These are phyloP conservation scores for Thelephora ganbajun DNA, from an alignment of 768 basidiomycete genomes.

Conservation along the genomic window DNA sequence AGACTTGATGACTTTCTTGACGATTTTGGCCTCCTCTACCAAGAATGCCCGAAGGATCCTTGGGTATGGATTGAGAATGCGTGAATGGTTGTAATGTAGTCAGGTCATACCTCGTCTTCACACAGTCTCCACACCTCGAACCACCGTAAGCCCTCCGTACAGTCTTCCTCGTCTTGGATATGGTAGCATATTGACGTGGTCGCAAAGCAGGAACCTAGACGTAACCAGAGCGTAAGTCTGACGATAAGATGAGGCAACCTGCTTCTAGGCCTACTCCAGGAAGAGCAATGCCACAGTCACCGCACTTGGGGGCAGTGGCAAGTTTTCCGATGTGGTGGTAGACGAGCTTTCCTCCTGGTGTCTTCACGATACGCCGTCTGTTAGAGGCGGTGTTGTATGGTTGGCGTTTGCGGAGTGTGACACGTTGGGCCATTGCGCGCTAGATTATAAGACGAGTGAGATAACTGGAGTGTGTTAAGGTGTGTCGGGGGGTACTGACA, in stretches of 20 bases:
- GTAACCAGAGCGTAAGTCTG: neutral
- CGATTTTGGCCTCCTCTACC: slow-evolving; percentile 99
- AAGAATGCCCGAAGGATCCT: slow-evolving; percentile 98
- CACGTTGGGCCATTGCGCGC: slow-evolving; percentile 85
- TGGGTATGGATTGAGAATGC: neutral
- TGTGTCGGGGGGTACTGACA: too few species aligned
- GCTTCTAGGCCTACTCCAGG: slow-evolving; percentile 61
- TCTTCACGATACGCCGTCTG: slow-evolving; percentile 91
- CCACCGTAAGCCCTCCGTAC: slow-evolving; percentile 95
- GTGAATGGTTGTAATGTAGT: neutral
- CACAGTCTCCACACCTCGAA: slow-evolving; percentile 91
- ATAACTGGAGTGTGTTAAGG: too few species aligned
- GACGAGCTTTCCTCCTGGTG: slow-evolving; percentile 95
- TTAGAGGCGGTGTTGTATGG: slow-evolving; percentile 97
- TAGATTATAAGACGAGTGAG: too few species aligned
- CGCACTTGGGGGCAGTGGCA: slow-evolving; percentile 86
- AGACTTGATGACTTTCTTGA: slow-evolving; percentile 98
- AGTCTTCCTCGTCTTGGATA: slow-evolving; percentile 96
- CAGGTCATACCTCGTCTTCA: slow-evolving; percentile 66
- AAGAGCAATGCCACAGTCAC: slow-evolving; percentile 92
- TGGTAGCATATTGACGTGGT: slow-evolving; percentile 87
- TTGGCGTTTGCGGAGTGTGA: slow-evolving; percentile 96
- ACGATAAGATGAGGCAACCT: neutral
- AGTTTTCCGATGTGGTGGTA: slow-evolving; percentile 98
- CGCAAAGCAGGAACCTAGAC: slow-evolving; percentile 84